A percentile compares a stretch with the other conserved stretches of the same genome.
Conservation (phyloP, 306 rosid genomes). For the Fagus crenata region DNA sequence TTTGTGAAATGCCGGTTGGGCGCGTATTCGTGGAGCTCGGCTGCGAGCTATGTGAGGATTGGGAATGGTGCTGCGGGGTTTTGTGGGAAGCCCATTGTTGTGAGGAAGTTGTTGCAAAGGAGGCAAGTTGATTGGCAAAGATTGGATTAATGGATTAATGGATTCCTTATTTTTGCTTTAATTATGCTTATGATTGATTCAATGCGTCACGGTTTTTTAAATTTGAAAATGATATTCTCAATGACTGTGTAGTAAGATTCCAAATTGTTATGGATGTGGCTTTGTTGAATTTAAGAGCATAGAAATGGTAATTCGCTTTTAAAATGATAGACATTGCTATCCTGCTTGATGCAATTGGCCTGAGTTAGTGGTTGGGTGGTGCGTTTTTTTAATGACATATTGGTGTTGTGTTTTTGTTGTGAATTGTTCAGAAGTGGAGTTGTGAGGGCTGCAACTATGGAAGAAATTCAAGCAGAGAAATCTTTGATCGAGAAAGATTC, state of each 20-base stretch:
- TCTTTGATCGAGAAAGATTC: conserved; percentile 69
- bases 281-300: not conserved
- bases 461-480: conserved; percentile 95
- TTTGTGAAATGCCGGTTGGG: conserved; percentile 39
- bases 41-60: conserved; percentile 49
- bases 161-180: not conserved
- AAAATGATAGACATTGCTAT: not conserved
- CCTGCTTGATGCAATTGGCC: not conserved
- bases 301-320: conserved; percentile 1
- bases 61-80: conserved; percentile 31
- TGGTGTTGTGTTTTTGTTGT: not conserved
- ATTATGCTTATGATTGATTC: conserved; percentile 8
- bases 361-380: not conserved
- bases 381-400: not conserved
- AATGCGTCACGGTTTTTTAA: not conserved
- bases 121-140: conserved; percentile 39
- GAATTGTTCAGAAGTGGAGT: conserved; percentile 39
- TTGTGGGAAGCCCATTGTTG: conserved; percentile 36
- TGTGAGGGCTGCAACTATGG: conserved; percentile 85
- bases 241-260: not conserved
- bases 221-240: not conserved
- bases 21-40: conserved; percentile 50
- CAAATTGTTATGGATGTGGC: not conserved
- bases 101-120: conserved; percentile 32
- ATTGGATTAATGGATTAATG: not conserved